Base-by-base conservation (phyloP, 768 basidiomycete genomes). In the Dentipellis sp. region DNA sequence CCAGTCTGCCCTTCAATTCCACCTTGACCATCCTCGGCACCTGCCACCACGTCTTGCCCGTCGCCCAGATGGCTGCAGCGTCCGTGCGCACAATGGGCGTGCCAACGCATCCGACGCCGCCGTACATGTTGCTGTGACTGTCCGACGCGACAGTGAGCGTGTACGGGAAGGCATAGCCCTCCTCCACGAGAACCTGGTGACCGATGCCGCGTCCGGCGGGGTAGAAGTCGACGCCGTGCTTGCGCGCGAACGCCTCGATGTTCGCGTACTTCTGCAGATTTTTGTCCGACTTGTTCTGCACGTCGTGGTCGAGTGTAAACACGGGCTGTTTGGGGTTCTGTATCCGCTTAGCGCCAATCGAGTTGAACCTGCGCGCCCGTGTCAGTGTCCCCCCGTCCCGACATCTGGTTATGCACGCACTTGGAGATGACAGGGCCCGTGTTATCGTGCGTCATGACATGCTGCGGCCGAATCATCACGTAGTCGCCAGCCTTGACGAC, bases 31-130 rank as follows among this genome's bases (percentile, higher is more conserved):
- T 94, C 4, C 92, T 82, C 12, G 97, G 97, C 36, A 99, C 86
- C 72, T 98, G 97, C 97, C 95, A 98, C 97, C 97, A 99, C 1
- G 97, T 98, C 68, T 89, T 91, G 19, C 94, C 94, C 0, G 97
- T 98, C 11, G 97, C 93, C 97, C 97, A 99, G 10, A 99, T 78
- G 19, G 89, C 95, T 0, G 93, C 93, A 19, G 91, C 90, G 62
- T 95, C 93, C 11, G 92, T 97, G 51, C 97, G 83, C 6, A 98
- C 97, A 60, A 98, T 97, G 0, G 97, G 93, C 0, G 97, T 99
- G 2, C 97, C 97, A 3, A 99, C 83, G 65, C 94, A 95, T 1
- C 93, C 95, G 4, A 99, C 91, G 36, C 94, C 97, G 16, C 97
- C 97, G 65, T 99, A 99, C 90, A 98, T 98, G 69, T 99, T 99